Conservation (phyloP, 345 rosid genomes). For the Psidium guajava region DNA sequence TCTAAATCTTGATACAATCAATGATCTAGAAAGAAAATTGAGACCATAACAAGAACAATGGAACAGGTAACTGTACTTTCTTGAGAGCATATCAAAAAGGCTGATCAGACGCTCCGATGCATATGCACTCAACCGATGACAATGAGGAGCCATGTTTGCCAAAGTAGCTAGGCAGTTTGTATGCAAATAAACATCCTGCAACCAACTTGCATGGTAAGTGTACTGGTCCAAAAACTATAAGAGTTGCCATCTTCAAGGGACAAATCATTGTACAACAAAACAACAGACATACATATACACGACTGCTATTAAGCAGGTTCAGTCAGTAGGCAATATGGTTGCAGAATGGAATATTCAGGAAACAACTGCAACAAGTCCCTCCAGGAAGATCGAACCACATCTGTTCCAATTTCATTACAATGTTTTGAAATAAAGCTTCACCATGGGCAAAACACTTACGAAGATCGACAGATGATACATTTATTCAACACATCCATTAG, state of each 20-base stretch:
- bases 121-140: constrained; percentile 88
- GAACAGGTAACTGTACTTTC: constrained; percentile 45
- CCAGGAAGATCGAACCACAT: neutral
- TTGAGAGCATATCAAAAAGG: constrained; percentile 93
- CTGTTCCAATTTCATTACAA: neutral
- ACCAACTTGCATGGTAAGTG: neutral
- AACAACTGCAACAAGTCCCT: neutral
- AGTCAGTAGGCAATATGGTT: neutral
- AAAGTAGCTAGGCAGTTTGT: constrained; percentile 94
- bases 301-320: neutral
- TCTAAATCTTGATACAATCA: neutral
- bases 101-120: constrained; percentile 97
- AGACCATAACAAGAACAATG: neutral
- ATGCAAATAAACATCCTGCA: constrained; percentile 95
- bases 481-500: neutral
- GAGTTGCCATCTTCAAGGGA: neutral
- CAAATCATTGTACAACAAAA: neutral
- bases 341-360: neutral
- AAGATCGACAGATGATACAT: neutral
- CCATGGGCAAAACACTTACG: neutral
- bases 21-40: neutral
- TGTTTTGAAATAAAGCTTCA: neutral
- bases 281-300: neutral
- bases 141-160: constrained; percentile 99
- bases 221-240: neutral